Evolutionary conservation across 495 filamentous ascomycete species (phyloP), one percentile per base, ranked within the genome.

Genomic region (Evernia prunastri): DNA sequence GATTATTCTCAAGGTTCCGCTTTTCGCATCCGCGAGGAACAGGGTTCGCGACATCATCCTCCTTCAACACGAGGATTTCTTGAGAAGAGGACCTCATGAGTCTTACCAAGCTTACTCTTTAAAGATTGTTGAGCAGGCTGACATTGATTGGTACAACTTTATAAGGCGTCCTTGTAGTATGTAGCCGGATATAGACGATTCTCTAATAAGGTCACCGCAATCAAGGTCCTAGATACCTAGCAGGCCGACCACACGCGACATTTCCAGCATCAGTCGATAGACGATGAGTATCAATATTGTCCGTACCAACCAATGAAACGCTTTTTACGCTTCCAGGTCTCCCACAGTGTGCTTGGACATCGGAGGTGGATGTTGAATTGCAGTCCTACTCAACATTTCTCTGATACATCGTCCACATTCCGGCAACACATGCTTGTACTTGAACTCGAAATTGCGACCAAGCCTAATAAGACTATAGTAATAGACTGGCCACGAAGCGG

Each of bases 361-460:
- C 9, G 77, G 78, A 13, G 76, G 74, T 60, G 76, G 77, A 63
- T 80, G 76, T 54, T 80, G 79, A 37, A 75, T 74, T n/a, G 59
- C 77, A 79, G 66, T 69, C 63, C 9, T 69, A 67, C 10, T 65
- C 64, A 27, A 75, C 76, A 20, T 73, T 72, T 36, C 77, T 77
- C 7, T 71, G 56, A 64, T 60, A 65, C 72, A 80, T 73, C 68
- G 69, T 49, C 72, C 74, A 65, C 73, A 79, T 17, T 69, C 71
- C 13, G 70, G 80, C 33, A 75, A 65, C 20, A 70, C 70, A 62
- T 82, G 80, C 51, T 81, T 79, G 67, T 80, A 82, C 58, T 75
- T 75, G 45, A 82, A 71, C 63, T 83, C 82, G 25, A 79, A 76
- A 63, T 79, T 80, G 29, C 80, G 76, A 65, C n/a, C 80, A 83